Percentiles rank a stretch among this genome's conserved stretches.
These are phyloP conservation scores for Byssochlamys sp. DNA, from an alignment of 2,329 filamentous ascomycete species.

Conservation along the genomic window DNA sequence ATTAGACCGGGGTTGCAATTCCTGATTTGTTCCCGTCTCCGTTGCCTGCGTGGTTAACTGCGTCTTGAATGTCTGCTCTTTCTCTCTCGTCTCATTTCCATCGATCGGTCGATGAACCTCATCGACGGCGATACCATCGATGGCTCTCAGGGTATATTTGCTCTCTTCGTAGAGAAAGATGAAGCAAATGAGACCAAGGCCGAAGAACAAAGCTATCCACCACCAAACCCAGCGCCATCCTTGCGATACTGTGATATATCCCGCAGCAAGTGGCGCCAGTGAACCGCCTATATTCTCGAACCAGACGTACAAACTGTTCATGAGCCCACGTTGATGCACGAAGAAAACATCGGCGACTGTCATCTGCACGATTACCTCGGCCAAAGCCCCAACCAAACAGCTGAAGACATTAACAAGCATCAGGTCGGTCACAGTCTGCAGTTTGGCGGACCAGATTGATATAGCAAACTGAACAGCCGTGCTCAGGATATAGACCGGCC, in stretches of 20 bases:
- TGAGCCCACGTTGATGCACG: slow-evolving; percentile 38
- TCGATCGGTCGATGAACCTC: neutral
- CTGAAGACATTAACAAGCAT: slow-evolving; percentile 36
- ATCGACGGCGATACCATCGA: slow-evolving; percentile 7
- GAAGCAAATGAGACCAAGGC: slow-evolving; percentile 29
- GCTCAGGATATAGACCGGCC: slow-evolving; percentile 39
- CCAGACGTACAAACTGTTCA: slow-evolving; percentile 41
- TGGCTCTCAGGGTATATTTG: slow-evolving; percentile 12
- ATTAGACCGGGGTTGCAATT: neutral
- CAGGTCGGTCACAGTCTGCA: slow-evolving; percentile 34
- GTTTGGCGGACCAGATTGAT: slow-evolving; percentile 37
- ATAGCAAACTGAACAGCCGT: slow-evolving; percentile 27
- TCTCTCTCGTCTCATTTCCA: neutral
- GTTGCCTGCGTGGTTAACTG: neutral
- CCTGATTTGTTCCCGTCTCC: neutral
- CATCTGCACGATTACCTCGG: slow-evolving; percentile 39
- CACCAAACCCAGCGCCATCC: slow-evolving; percentile 46
- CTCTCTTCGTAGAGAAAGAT: slow-evolving; percentile 39
- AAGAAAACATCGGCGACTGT: slow-evolving; percentile 43
- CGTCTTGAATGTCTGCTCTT: neutral
- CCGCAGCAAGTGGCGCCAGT: slow-evolving; percentile 14
- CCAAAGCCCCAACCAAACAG: slow-evolving; percentile 37
- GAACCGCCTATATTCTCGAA: slow-evolving; percentile 19
- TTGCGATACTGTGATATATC: slow-evolving; percentile 27
- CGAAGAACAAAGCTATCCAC: slow-evolving; percentile 37